phyloP scores from a whole-genome alignment of 495 filamentous ascomycete genomes.

The Annulohypoxylon stygium region DNA sequence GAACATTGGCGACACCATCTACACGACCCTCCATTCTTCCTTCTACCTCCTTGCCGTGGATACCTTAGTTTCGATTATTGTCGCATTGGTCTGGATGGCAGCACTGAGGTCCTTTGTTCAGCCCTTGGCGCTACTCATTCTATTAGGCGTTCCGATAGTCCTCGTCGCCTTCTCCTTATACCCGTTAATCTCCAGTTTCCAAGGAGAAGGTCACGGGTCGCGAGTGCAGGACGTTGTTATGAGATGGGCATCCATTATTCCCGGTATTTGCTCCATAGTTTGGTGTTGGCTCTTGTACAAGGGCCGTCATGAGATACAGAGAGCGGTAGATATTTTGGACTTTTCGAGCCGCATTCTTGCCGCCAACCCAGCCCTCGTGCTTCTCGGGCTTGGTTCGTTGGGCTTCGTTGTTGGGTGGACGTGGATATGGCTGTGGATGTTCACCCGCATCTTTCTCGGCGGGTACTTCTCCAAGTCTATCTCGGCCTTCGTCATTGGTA shows the following conservation, averaged over 20 bases:
- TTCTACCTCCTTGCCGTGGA: conserved; percentile 91
- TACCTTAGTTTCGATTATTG: conserved; percentile 87
- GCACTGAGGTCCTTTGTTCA: conserved; percentile 87
- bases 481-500: conserved; percentile 79
- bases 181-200: conserved; percentile 90
- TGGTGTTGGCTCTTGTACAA: conserved; percentile 87
- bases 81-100: conserved; percentile 92
- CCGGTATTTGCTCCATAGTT: conserved; percentile 75
- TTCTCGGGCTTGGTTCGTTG: conserved; percentile 84
- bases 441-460: conserved; percentile 91
- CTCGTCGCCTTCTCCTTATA: conserved; percentile 90
- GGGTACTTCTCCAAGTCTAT: conserved; percentile 75
- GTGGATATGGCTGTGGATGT: conserved; percentile 97
- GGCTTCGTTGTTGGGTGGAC: conserved; percentile 84
- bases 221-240: conserved; percentile 88
- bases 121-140: conserved; percentile 78
- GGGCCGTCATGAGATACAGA: conserved; percentile 81
- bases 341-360: conserved; percentile 89
- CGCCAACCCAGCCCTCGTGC: conserved; percentile 84
- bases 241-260: conserved; percentile 86
- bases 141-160: conserved; percentile 86
- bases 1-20: conserved; percentile 89
- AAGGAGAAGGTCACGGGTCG: conserved; percentile 74
- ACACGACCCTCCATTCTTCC: conserved; percentile 86
- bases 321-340: conserved; percentile 87